A percentile compares a stretch with the other conserved stretches of the same genome.
These are phyloP conservation scores for Heliosperma pusillum DNA, from an alignment of 148 eudicot genomes.

Conservation along the genomic window DNA sequence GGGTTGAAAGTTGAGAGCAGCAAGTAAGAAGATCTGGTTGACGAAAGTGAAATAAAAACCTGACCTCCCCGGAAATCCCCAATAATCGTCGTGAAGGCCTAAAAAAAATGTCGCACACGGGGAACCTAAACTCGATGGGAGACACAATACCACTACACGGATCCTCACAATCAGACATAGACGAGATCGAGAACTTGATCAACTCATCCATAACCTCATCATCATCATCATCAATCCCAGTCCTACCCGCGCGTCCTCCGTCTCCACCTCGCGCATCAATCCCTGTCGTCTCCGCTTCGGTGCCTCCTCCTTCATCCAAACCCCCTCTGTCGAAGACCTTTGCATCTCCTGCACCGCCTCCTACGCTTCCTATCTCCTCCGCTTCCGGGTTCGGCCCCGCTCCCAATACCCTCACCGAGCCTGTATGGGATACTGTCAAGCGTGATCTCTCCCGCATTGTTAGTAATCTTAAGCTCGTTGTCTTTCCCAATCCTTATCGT, in stretches of 20 bases:
- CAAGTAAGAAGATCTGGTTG: no score
- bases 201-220: constrained; percentile 35
- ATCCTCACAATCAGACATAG: constrained; percentile 86
- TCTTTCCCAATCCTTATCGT: constrained; percentile 81
- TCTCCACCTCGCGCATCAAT: constrained; percentile 53
- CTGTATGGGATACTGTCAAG: constrained; percentile 93
- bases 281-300: constrained; percentile 36
- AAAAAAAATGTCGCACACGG: constrained; percentile 23
- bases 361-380: constrained; percentile 8
- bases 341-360: constrained; percentile 3
- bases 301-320: constrained; percentile 25
- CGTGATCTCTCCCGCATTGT: constrained; percentile 82
- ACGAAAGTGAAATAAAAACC: no score
- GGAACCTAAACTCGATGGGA: not conserved
- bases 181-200: constrained; percentile 92
- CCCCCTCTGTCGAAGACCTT: constrained; percentile 39
- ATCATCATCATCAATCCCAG: constrained; percentile 36
- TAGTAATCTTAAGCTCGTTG: constrained; percentile 90
- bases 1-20: no score
- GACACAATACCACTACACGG: constrained; percentile 60
- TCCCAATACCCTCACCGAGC: constrained; percentile 84
- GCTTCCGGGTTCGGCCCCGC: constrained; percentile 55
- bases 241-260: constrained; percentile 46
- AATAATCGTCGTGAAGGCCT: not conserved
- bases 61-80: no score